A percentile compares a stretch with the other conserved stretches of the same genome.
phyloP scores from a whole-genome alignment of 192 early-diverging fungal species.

The Cladochytrium replicatum region DNA sequence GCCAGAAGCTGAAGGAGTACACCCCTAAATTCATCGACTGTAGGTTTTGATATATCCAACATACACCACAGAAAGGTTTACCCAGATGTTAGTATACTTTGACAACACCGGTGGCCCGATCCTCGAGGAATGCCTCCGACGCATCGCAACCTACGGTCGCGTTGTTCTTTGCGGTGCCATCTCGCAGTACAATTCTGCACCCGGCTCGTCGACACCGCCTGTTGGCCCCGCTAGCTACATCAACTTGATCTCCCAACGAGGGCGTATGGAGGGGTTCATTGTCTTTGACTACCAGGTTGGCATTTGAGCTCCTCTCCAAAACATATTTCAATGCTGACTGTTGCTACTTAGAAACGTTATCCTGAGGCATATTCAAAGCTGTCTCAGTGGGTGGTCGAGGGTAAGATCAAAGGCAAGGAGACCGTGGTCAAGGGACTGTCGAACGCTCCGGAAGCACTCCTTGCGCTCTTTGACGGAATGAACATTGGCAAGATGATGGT shows the following conservation, averaged over 20 bases:
- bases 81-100: too few relatives aligned
- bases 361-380: too few relatives aligned
- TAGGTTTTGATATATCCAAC: too few relatives aligned
- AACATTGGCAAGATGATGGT: too few relatives aligned
- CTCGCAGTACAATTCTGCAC: conserved; percentile 40
- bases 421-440: conserved; percentile 36
- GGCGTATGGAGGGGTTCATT: conserved; percentile 43
- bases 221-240: conserved; percentile 26
- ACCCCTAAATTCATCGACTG: conserved; percentile 36
- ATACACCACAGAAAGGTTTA: too few relatives aligned
- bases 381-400: too few relatives aligned
- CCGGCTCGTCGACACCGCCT: too few relatives aligned
- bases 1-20: conserved; percentile 20
- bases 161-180: too few relatives aligned
- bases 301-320: not conserved
- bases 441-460: conserved; percentile 36
- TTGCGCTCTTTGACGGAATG: conserved; percentile 35
- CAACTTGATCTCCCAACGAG: conserved; percentile 39
- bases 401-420: conserved; percentile 28
- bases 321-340: not conserved
- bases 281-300: conserved; percentile 15
- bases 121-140: conserved; percentile 29
- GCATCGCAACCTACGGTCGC: too few relatives aligned
- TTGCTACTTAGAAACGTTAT: conserved; percentile 16
- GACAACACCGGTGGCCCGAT: conserved; percentile 48